These are phyloP conservation scores for Lolium multiflorum DNA, from an alignment of 176 grass and related monocot genomes.

Conservation along the genomic window DNA sequence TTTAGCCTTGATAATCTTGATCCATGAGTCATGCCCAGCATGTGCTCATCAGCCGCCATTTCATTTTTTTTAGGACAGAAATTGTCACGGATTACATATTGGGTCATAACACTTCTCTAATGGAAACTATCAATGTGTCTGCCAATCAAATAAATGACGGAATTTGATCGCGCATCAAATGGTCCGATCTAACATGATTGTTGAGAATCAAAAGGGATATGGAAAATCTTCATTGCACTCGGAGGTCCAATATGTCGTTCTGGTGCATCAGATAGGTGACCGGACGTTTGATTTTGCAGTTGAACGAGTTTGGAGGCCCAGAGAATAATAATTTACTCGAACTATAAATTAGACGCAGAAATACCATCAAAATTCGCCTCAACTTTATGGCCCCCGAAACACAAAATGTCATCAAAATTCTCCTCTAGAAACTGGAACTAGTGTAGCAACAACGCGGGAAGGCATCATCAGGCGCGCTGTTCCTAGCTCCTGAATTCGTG, in stretches of 20 bases:
- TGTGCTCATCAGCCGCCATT: background rate
- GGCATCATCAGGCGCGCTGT: background rate
- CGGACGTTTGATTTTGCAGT: background rate
- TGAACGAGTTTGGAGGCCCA: background rate
- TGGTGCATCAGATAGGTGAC: too few relatives aligned
- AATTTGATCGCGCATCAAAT: background rate
- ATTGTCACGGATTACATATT: background rate
- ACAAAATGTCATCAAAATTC: background rate
- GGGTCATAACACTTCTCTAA: background rate
- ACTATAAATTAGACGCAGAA: background rate
- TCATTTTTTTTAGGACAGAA: background rate
- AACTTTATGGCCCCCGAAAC: background rate
- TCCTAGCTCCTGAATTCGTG: background rate
- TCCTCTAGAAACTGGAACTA: background rate
- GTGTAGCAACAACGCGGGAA: background rate
- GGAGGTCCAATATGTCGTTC: too few relatives aligned
- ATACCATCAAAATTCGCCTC: background rate
- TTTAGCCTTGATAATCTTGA: background rate
- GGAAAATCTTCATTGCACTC: too few relatives aligned
- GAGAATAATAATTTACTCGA: background rate
- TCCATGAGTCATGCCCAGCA: background rate
- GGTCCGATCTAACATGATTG: too few relatives aligned
- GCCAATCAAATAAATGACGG: background rate
- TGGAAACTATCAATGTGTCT: background rate
- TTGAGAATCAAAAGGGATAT: too few relatives aligned